phyloP scores from a whole-genome alignment of 208 protist species.

The Phytomonas sp. region DNA sequence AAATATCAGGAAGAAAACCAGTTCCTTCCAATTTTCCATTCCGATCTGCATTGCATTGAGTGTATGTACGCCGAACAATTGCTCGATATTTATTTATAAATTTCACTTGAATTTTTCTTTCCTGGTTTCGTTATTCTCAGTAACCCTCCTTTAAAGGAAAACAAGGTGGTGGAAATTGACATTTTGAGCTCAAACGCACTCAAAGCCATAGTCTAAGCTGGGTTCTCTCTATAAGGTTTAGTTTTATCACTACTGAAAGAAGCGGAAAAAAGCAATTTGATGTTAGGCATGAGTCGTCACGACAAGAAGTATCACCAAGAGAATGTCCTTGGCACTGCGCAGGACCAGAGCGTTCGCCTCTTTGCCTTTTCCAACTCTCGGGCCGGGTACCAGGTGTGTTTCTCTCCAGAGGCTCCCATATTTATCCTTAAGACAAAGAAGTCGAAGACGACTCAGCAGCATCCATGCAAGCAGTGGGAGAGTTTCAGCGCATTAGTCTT shows the following conservation, averaged over 20 bases:
- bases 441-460: slow-evolving; percentile 17
- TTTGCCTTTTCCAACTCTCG: slow-evolving; percentile 75
- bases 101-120: not conserved
- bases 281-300: slow-evolving; percentile 38
- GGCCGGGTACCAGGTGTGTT: slow-evolving; percentile 50
- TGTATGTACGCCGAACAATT: not conserved
- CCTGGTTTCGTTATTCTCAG: not conserved
- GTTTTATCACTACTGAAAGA: not conserved
- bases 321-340: slow-evolving; percentile 42
- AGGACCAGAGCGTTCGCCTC: slow-evolving; percentile 49
- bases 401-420: slow-evolving; percentile 60
- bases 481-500: slow-evolving; percentile 53
- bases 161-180: not conserved
- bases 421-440: slow-evolving; percentile 67
- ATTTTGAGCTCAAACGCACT: not conserved
- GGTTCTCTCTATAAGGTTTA: not conserved
- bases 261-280: not conserved
- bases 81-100: not conserved
- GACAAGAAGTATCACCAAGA: slow-evolving; percentile 66
- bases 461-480: slow-evolving; percentile 70
- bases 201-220: not conserved
- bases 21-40: not conserved
- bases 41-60: not conserved
- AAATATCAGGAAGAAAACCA: not conserved
- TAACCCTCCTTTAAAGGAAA: not conserved